Percentiles rank a stretch among this genome's conserved stretches.
These are phyloP conservation scores for Flaveria bidentis DNA, from an alignment of 129 eudicot species.

Conservation along the genomic window DNA sequence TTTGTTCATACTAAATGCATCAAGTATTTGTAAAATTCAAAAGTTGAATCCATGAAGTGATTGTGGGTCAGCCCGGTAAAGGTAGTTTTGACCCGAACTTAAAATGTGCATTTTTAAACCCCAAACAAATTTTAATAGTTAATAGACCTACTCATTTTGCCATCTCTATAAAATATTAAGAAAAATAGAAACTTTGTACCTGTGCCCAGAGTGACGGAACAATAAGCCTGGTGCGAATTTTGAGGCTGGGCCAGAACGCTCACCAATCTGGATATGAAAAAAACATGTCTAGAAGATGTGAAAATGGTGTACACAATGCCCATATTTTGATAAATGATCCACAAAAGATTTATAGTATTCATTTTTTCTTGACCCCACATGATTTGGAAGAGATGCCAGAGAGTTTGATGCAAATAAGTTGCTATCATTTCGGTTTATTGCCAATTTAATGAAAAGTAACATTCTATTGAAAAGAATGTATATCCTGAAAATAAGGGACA, in stretches of 20 bases:
- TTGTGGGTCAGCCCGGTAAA: background rate
- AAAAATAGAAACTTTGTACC: constrained; percentile 39
- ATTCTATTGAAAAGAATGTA: background rate
- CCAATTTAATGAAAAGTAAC: too few species aligned
- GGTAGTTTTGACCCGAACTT: background rate
- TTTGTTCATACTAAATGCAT: background rate
- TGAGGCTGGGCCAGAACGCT: constrained; percentile 40
- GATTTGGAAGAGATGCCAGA: background rate
- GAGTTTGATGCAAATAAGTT: background rate
- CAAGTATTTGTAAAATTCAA: background rate
- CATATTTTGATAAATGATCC: background rate
- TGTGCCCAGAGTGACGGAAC: constrained; percentile 88
- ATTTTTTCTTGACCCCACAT: background rate
- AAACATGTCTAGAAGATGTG: constrained; percentile 12
- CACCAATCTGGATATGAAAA: constrained; percentile 51
- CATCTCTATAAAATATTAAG: background rate
- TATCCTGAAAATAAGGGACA: background rate
- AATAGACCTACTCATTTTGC: background rate
- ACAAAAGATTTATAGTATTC: background rate
- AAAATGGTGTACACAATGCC: background rate
- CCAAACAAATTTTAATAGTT: background rate
- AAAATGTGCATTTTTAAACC: background rate
- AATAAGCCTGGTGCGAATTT: constrained; percentile 60
- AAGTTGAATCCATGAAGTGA: background rate
- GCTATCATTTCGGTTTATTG: background rate